Percentiles rank a stretch among this genome's conserved stretches.
phyloP scores from a whole-genome alignment of 257 asterid genomes.

The Striga asiatica region DNA sequence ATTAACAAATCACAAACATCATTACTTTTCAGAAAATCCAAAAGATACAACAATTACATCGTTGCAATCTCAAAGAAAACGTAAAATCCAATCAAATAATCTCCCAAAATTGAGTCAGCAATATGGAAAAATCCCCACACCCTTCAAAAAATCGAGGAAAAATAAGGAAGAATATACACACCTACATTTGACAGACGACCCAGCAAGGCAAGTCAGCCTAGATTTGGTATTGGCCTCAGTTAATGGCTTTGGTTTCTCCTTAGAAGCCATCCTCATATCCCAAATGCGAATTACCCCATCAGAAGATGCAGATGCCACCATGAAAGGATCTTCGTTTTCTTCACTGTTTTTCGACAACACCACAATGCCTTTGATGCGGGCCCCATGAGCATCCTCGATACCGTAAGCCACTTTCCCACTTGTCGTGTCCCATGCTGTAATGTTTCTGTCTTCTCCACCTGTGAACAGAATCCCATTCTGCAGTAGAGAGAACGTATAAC shows the following conservation, averaged over 20 bases:
- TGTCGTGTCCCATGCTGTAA: constrained; percentile 75
- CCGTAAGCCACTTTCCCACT: constrained; percentile 66
- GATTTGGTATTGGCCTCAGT: constrained; percentile 73
- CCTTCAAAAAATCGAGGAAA: background rate
- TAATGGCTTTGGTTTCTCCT: constrained; percentile 44
- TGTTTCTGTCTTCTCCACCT: constrained; percentile 82
- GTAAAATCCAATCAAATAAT: no score
- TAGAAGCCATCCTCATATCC: constrained; percentile 66
- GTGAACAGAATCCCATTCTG: constrained; percentile 73
- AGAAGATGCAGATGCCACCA: constrained; percentile 88
- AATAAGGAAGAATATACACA: background rate
- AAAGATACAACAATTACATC: no score
- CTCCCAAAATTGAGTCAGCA: no score
- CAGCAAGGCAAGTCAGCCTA: constrained; percentile 93
- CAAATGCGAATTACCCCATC: constrained; percentile 89
- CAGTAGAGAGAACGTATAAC: constrained; percentile 6
- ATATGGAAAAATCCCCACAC: no score
- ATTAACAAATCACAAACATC: no score
- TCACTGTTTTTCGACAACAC: constrained; percentile 42
- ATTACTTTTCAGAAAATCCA: no score
- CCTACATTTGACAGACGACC: constrained; percentile 76
- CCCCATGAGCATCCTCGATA: constrained; percentile 70
- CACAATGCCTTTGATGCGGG: constrained; percentile 82
- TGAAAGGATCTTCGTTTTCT: constrained; percentile 46
- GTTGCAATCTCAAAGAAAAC: no score